These are phyloP conservation scores for Piedraia hortae DNA, from an alignment of 2,329 filamentous ascomycete genomes.

Conservation along the genomic window DNA sequence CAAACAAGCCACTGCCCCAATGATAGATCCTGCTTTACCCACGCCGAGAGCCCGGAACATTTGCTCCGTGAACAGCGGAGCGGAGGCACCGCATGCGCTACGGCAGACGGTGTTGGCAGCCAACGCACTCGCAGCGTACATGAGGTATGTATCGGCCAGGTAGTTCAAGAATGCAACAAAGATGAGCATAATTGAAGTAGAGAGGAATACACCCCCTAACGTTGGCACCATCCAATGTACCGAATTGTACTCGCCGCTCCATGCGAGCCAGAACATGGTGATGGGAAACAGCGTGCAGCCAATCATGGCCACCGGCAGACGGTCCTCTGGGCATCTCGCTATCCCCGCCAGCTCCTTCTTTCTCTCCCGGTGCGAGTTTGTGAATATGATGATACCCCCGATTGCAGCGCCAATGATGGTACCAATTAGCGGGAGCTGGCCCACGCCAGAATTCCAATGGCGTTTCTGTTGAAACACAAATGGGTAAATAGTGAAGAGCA, in stretches of 20 bases:
- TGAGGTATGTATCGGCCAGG: slow-evolving; percentile 17
- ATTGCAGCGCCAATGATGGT: slow-evolving; percentile 17
- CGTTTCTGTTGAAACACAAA: slow-evolving; percentile 14
- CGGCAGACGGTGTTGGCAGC: slow-evolving; percentile 14
- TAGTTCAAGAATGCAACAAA: slow-evolving; percentile 12
- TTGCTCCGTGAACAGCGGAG: slow-evolving; percentile 12
- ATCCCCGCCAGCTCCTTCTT: slow-evolving; percentile 12
- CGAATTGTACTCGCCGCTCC: slow-evolving; percentile 4
- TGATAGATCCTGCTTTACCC: slow-evolving; percentile 8
- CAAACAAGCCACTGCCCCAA: slow-evolving; percentile 10
- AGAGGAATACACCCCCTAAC: slow-evolving; percentile 15
- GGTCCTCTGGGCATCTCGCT: slow-evolving; percentile 15
- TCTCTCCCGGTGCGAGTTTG: slow-evolving; percentile 5
- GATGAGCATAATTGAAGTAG: slow-evolving; percentile 14
- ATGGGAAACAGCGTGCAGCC: slow-evolving; percentile 16
- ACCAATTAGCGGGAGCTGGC: slow-evolving; percentile 7
- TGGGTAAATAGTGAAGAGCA: slow-evolving; percentile 31
- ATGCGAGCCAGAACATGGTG: slow-evolving; percentile 20
- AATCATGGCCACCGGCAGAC: slow-evolving; percentile 19
- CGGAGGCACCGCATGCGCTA: slow-evolving; percentile 11
- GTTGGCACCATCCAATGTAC: slow-evolving; percentile 17
- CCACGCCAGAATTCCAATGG: slow-evolving; percentile 7
- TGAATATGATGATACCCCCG: slow-evolving; percentile 5
- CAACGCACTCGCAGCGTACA: slow-evolving; percentile 14
- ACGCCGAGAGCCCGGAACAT: slow-evolving; percentile 12